These are phyloP conservation scores for Trapa incisa DNA, from an alignment of 345 rosid species.

Conservation along the genomic window DNA sequence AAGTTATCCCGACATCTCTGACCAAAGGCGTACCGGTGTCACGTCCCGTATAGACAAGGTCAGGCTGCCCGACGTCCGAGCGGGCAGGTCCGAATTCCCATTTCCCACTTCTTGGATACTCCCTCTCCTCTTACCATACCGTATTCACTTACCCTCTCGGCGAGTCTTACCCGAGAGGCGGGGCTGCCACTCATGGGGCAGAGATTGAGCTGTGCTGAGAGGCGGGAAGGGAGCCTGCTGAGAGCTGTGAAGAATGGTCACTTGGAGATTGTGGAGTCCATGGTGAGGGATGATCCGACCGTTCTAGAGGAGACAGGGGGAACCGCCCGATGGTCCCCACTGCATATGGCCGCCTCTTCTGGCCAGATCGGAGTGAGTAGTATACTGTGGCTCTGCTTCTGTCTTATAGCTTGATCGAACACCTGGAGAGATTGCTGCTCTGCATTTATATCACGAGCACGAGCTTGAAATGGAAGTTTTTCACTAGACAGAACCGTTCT, in stretches of 20 bases:
- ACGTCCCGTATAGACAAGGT: not conserved
- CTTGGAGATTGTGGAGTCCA: slow-evolving; percentile 26
- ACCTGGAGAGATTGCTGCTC: slow-evolving; percentile 3
- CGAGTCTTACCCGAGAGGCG: not conserved
- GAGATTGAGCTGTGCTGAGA: slow-evolving; percentile 65
- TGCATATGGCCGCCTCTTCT: slow-evolving; percentile 89
- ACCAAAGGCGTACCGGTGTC: not conserved
- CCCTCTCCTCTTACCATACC: not conserved
- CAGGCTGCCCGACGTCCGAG: slow-evolving; percentile 3
- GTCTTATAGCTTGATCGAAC: not conserved
- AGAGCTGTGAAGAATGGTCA: slow-evolving; percentile 67
- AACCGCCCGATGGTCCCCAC: slow-evolving; percentile 69
- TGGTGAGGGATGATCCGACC: slow-evolving; percentile 46
- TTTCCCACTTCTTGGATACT: not conserved
- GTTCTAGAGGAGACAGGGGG: slow-evolving; percentile 38
- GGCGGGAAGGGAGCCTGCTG: slow-evolving; percentile 53
- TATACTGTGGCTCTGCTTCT: not conserved
- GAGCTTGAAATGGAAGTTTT: not conserved
- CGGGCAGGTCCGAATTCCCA: slow-evolving; percentile 11
- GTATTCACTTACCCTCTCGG: not conserved
- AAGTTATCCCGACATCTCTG: slow-evolving; percentile 1
- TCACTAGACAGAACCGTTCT: not conserved
- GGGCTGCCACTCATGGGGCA: slow-evolving; percentile 49
- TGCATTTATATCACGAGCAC: not conserved
- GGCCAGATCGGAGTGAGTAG: slow-evolving; percentile 83